Evolutionary conservation across 371 early-diverging fungal species (phyloP), one percentile per base, ranked within the genome.

Genomic region (Circinella minor): DNA sequence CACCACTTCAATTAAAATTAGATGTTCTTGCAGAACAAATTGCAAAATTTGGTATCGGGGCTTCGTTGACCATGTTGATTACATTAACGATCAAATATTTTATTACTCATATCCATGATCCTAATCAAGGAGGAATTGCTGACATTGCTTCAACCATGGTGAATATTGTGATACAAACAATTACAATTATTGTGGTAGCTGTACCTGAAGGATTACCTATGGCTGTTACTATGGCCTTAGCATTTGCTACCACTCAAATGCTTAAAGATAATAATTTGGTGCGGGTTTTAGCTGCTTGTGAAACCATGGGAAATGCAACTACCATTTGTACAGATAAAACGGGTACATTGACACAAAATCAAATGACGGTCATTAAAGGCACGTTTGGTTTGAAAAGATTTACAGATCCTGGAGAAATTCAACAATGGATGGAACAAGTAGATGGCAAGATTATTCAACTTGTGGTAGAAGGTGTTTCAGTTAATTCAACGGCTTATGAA

Each of bases 121-220:
- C 88, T 90, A 27, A 63, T 84, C 36, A 6, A 43, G 77, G 76
- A 27, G 27, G 27, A 27, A 27, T 27, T 38, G 81, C 75, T 55
- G 85, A 86, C 27, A 87, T 94, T 70, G 86, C 90, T 64, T 85
- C 91, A 36, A 78, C 86, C 48, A 80, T 95, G 74, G 81, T 94
- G 65, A 86, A 87, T 55, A 93, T 97, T 67, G 78, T 90, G 57
- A 92, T 94, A 67, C 92, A 94, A 75, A 88, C 92, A 15, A 93
- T 94, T 66, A 95, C 98, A 13, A 91, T 98, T 63, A 92, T 98
- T 48, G 99, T 96, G 10, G 97, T 98, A 17, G 97, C 97, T 46
- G 97, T 98, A 9, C 98, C 99, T 20, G 99, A 99, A 85, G 99
- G 99, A 47, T 83, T 99, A 60, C 99, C 99, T 0, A 93, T 99